These are phyloP conservation scores for Cucurbita maxima DNA, from an alignment of 306 rosid species.

Conservation along the genomic window DNA sequence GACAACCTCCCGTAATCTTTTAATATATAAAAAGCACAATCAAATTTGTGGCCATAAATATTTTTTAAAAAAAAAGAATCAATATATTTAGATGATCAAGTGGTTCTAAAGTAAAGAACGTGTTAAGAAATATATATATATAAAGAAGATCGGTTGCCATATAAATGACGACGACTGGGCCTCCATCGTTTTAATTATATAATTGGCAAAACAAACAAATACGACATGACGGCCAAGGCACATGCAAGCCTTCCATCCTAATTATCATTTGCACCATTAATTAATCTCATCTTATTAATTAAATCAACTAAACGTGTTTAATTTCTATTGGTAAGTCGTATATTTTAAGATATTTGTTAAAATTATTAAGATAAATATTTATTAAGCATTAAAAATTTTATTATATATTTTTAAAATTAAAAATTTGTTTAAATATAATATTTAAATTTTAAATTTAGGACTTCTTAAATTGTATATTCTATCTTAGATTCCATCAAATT, in stretches of 20 bases:
- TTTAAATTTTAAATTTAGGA: no score
- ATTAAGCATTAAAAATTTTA: no score
- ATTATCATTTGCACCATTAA: background rate
- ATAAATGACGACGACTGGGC: background rate
- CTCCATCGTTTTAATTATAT: background rate
- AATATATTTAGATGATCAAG: background rate
- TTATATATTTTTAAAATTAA: no score
- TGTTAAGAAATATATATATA: background rate
- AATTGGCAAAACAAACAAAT: background rate
- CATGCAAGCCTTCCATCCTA: background rate
- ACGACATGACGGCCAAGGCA: conserved; percentile 5
- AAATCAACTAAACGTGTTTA: background rate
- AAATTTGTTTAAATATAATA: no score
- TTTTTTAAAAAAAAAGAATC: background rate
- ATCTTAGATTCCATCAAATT: no score
- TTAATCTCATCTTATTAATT: background rate
- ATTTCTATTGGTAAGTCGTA: background rate
- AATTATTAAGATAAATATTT: no score
- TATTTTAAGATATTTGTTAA: background rate
- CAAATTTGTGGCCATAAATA: background rate
- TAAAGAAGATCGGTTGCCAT: background rate
- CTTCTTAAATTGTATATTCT: no score
- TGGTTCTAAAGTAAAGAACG: background rate
- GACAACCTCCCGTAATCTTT: no score
- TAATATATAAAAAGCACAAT: background rate